Base-by-base conservation (phyloP, 106 monocot genomes). In the Apostasia ramifera region DNA sequence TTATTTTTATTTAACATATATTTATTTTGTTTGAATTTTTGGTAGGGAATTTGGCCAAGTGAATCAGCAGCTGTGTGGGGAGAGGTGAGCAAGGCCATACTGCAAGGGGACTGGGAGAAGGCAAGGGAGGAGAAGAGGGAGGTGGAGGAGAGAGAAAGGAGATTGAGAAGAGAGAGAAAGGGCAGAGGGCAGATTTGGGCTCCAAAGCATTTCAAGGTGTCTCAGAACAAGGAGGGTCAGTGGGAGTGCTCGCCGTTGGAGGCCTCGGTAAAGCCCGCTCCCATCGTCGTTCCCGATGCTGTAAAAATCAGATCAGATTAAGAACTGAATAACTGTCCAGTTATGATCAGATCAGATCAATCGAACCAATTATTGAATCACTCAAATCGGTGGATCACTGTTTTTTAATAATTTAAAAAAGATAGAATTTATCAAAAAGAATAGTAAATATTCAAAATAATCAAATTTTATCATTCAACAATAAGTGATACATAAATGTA, bases 41-140 rank as follows among this genome's bases (percentile, higher is more conserved):
- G 11, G 11, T 86, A 95, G 92, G 82, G 67, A 8, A 10, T 98
- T 62, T 43, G 45, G 48, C 47, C 72, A 5, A 90, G 73, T 10
- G 97, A 98, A 72, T 92, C 92, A 26, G 79, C 77, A 0, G 56
- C 75, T n/a, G 82, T 90, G 6, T 98, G 97, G 97, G 73, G 80
- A 15, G 83, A 87, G 59, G 89, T 90, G 42, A 98, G 75, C 83
- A 53, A 77, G 40, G 71, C 72, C 11, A 92, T 98, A 47, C 70
- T 92, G 55, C 73, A 69, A 41, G 85, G 80, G 45, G 85, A 98
- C 48, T 98, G 97, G 97, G 89, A 80, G 38, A 85, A 67, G 44
- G 92, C 97, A 2, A 79, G 70, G 47, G 75, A 83, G 44, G 81
- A 74, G 15, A 98, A 98, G 79, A 77, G 70, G 44, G 57, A 47